Conservation (phyloP, 2,329 filamentous ascomycete genomes). For the Fusarium sp. region DNA sequence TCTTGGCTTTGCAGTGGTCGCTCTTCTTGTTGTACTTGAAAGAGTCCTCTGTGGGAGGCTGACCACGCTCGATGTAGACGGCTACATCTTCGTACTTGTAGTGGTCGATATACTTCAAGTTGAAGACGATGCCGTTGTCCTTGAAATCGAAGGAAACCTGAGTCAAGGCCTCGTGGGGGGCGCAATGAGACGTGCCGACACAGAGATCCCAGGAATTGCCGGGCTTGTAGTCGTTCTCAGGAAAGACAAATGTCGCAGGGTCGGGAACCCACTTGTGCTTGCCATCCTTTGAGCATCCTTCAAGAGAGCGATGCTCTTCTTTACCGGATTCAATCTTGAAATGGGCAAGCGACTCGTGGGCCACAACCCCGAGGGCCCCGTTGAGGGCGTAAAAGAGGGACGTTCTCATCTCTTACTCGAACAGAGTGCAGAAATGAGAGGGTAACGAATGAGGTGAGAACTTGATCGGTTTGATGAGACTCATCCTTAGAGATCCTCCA, state of each 20-base stretch:
- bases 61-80: constrained; percentile 35
- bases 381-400: constrained; percentile 41
- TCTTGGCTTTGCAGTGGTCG: constrained; percentile 36
- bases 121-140: constrained; percentile 40
- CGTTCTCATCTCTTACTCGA: constrained; percentile 36
- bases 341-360: constrained; percentile 40
- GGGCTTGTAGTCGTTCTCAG: constrained; percentile 33
- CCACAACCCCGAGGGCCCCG: constrained; percentile 37
- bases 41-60: constrained; percentile 33
- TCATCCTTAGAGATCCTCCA: not conserved
- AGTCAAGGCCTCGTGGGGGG: constrained; percentile 35
- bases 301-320: constrained; percentile 24
- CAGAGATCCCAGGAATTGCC: constrained; percentile 43
- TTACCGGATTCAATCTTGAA: constrained; percentile 26
- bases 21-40: constrained; percentile 38
- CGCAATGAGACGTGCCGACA: constrained; percentile 30
- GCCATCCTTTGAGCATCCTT: constrained; percentile 38
- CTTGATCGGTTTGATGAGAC: constrained; percentile 24
- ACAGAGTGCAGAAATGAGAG: constrained; percentile 20
- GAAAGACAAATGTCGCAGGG: constrained; percentile 41
- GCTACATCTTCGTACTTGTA: constrained; percentile 45
- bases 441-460: constrained; percentile 33
- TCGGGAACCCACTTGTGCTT: constrained; percentile 43
- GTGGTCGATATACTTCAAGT: constrained; percentile 38
- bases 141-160: constrained; percentile 43